phyloP scores from a whole-genome alignment of 2,329 filamentous ascomycete species.

The Trichoderma endophyticum region DNA sequence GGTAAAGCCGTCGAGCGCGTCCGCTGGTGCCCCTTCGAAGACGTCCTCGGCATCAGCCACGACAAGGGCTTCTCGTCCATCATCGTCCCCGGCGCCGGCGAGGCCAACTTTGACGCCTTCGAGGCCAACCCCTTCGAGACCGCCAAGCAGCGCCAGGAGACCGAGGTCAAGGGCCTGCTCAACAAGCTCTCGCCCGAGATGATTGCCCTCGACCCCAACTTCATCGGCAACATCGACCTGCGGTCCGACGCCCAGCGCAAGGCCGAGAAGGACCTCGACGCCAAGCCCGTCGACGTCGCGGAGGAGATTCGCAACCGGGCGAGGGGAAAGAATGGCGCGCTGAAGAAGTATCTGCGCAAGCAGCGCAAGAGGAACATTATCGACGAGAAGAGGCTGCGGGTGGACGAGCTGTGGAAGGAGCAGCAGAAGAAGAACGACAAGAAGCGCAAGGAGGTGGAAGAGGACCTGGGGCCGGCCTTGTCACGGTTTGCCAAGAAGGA shows the following conservation, averaged over 20 bases:
- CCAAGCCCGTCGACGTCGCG: constrained; percentile 55
- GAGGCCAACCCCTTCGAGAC: constrained; percentile 96
- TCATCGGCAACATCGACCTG: constrained; percentile 82
- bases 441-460: constrained; percentile 60
- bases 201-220: constrained; percentile 92
- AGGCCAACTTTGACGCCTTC: constrained; percentile 91
- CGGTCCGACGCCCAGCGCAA: constrained; percentile 73
- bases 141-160: constrained; percentile 85
- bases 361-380: constrained; percentile 90
- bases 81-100: constrained; percentile 90
- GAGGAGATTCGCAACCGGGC: constrained; percentile 72
- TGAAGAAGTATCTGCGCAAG: constrained; percentile 88
- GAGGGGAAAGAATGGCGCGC: constrained; percentile 82
- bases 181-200: constrained; percentile 97
- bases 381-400: constrained; percentile 86
- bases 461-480: constrained; percentile 79
- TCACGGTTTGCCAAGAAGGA: constrained; percentile 78
- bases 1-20: constrained; percentile 77
- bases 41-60: constrained; percentile 83
- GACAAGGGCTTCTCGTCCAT: constrained; percentile 83
- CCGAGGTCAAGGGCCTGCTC: constrained; percentile 82
- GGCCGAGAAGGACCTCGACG: constrained; percentile 76
- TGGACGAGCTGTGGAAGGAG: constrained; percentile 77
- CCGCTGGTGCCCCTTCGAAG: constrained; percentile 91
- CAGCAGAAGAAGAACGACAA: constrained; percentile 64